Conservation (phyloP, 345 rosid genomes). For the Psidium friedrichsthalianum region DNA sequence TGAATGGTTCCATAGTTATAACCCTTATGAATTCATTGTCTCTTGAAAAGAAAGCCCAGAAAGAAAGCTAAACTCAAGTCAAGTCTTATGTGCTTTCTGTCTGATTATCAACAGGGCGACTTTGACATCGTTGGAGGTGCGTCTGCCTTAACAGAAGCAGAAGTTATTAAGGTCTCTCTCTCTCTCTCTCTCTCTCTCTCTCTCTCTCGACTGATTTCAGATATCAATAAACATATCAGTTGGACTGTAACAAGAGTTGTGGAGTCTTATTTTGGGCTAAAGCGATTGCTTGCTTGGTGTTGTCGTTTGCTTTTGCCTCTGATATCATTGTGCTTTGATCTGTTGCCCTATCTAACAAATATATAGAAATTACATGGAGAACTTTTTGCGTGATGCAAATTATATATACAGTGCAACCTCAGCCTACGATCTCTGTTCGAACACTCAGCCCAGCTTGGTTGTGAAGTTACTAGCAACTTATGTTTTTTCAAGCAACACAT, state of each 20-base stretch:
- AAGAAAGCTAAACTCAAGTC: neutral
- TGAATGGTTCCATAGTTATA: neutral
- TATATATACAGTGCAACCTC: neutral
- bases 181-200: neutral
- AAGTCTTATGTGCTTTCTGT: neutral
- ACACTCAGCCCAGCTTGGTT: neutral
- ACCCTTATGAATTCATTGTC: neutral
- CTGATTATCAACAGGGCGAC: conserved; percentile 51
- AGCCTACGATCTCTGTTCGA: neutral
- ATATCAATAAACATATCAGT: neutral
- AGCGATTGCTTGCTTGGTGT: neutral
- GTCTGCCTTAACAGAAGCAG: conserved; percentile 82
- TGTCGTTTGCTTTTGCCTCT: neutral
- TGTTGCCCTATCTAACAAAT: neutral
- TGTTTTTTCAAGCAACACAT: neutral
- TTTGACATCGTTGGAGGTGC: conserved; percentile 93
- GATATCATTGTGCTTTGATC: neutral
- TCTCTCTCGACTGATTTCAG: neutral
- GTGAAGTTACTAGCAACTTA: neutral
- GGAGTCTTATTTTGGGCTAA: neutral
- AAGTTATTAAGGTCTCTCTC: conserved; percentile 55
- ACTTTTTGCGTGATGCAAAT: neutral
- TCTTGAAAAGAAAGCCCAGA: neutral
- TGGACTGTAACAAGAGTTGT: neutral
- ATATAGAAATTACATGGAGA: neutral